Evolutionary conservation across 2,329 filamentous ascomycete genomes (phyloP).

Genomic region (Claviceps sp.): DNA sequence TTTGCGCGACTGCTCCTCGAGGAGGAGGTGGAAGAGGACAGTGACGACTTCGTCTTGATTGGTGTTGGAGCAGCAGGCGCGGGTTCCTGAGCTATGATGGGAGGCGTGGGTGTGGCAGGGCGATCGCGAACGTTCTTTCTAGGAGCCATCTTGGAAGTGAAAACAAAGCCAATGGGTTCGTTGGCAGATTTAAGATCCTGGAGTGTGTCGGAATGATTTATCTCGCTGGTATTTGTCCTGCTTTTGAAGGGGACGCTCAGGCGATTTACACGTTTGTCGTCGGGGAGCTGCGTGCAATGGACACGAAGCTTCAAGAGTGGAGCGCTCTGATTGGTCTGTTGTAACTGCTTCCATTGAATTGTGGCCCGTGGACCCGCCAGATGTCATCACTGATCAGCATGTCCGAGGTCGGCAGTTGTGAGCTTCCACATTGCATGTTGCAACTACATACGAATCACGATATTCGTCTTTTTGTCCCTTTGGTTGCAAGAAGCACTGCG

Average conservation of each 20-base stretch:
- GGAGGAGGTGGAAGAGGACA: neutral
- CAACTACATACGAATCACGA: neutral
- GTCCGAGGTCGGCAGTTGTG: neutral
- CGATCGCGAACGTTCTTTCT: slow-evolving; percentile 30
- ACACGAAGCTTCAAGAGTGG: slow-evolving; percentile 24
- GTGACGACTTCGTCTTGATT: neutral
- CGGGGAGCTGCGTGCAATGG: slow-evolving; percentile 7
- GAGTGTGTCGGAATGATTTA: neutral
- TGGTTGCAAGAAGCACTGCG: neutral
- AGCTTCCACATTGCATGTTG: neutral
- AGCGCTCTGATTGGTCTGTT: slow-evolving; percentile 18
- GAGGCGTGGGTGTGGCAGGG: slow-evolving; percentile 6
- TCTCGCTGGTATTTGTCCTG: neutral
- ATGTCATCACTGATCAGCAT: neutral
- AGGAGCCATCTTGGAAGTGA: slow-evolving; percentile 29
- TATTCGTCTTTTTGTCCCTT: no score
- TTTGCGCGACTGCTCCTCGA: slow-evolving; percentile 18
- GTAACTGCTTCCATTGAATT: neutral
- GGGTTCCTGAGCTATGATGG: slow-evolving; percentile 1
- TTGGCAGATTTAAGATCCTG: neutral
- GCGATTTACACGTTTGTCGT: no score
- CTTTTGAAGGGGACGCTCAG: neutral
- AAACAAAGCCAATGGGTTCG: neutral
- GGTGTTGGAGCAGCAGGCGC: neutral
- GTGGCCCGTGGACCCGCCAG: neutral